These are phyloP conservation scores for Coniochaeta sp. DNA, from an alignment of 2,329 filamentous ascomycete genomes.

Conservation along the genomic window DNA sequence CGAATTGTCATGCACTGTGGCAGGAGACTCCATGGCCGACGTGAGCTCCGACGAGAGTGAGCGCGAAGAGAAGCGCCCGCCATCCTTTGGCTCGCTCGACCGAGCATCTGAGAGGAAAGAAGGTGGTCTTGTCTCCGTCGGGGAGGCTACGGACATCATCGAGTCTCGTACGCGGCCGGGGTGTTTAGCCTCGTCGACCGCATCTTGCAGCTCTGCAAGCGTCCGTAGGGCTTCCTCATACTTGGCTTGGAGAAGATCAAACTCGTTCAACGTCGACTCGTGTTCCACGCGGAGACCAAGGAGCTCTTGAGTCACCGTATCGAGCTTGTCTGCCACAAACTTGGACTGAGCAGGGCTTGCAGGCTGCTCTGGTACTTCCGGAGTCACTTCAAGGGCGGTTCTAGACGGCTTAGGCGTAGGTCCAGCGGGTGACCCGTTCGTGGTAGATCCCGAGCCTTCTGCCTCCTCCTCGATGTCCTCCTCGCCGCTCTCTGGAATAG, in stretches of 20 bases:
- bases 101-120: conserved; percentile 81
- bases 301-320: conserved; percentile 84
- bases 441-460: conserved; percentile 22
- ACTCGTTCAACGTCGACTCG: conserved; percentile 74
- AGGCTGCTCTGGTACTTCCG: conserved; percentile 27
- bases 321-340: conserved; percentile 87
- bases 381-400: conserved; percentile 3
- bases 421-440: conserved; percentile 16
- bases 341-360: conserved; percentile 72
- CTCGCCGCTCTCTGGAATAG: conserved; percentile 47
- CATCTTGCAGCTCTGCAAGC: conserved; percentile 78
- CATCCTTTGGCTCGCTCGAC: conserved; percentile 63
- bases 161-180: conserved; percentile 47
- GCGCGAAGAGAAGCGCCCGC: conserved; percentile 64
- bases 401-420: conserved; percentile 15
- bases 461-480: conserved; percentile 23
- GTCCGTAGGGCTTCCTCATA: conserved; percentile 84
- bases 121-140: conserved; percentile 50
- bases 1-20: conserved; percentile 51
- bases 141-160: conserved; percentile 44
- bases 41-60: conserved; percentile 93
- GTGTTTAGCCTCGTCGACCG: conserved; percentile 71
- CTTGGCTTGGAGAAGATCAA: conserved; percentile 73
- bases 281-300: conserved; percentile 87
- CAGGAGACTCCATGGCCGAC: conserved; percentile 71